Evolutionary conservation across 75 land plant species (phyloP).

Genomic region (Selaginella tamariscina): DNA sequence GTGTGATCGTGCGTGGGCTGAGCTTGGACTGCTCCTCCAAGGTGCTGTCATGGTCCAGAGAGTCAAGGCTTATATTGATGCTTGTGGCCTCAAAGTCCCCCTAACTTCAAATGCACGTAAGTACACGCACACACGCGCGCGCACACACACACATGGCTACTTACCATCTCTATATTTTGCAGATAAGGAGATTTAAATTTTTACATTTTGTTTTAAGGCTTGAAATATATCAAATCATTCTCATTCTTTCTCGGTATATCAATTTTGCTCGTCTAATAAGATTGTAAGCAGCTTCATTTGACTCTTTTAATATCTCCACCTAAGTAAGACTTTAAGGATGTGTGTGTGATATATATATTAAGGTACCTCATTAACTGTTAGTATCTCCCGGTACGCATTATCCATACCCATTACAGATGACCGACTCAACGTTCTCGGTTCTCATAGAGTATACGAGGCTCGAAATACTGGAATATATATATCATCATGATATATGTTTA

Average conservation of each 20-base stretch:
- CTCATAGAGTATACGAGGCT: conserved; percentile 89
- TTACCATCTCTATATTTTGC: neutral
- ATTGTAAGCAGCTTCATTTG: conserved; percentile 28
- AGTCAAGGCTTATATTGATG: conserved; percentile 16
- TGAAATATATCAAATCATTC: conserved; percentile 21
- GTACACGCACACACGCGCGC: too few relatives aligned
- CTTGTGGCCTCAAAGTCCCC: conserved; percentile 15
- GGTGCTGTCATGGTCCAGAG: conserved; percentile 22
- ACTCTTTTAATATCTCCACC: conserved; percentile 35
- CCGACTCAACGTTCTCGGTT: conserved; percentile 76
- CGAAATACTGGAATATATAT: conserved; percentile 51
- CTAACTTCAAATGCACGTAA: neutral
- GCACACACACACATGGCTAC: too few relatives aligned
- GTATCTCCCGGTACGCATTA: conserved; percentile 64
- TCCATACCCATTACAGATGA: conserved; percentile 86
- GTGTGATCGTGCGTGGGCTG: too few relatives aligned
- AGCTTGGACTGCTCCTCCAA: conserved; percentile 1
- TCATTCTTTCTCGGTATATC: conserved; percentile 43
- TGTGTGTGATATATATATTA: neutral
- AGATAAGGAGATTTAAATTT: neutral
- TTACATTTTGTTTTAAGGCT: neutral
- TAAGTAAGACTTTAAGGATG: conserved; percentile 32
- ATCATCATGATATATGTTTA: neutral
- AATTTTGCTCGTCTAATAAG: conserved; percentile 51
- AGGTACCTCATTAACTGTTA: conserved; percentile 78